A percentile compares a stretch with the other conserved stretches of the same genome.
Conservation (phyloP, 345 rosid species). For the Trapa incisa region DNA sequence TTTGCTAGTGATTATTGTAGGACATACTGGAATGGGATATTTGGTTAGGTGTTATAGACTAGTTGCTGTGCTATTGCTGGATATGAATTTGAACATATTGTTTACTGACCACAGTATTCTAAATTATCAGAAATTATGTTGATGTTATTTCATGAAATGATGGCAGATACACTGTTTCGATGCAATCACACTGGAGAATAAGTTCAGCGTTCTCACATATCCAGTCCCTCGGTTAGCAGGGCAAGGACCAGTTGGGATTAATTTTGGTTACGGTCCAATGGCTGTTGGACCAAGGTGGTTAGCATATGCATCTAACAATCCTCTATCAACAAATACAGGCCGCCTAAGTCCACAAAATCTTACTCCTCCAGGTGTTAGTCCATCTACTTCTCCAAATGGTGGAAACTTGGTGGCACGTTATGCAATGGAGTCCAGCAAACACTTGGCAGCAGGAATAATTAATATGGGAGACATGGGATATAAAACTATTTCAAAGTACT, state of each 20-base stretch:
- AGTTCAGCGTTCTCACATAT: slow-evolving; percentile 84
- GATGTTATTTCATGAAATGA: slow-evolving; percentile 3
- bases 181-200: slow-evolving; percentile 75
- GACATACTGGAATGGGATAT: not conserved
- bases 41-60: not conserved
- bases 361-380: slow-evolving; percentile 72
- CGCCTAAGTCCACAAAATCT: slow-evolving; percentile 77
- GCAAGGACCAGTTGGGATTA: slow-evolving; percentile 60
- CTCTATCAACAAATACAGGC: slow-evolving; percentile 50
- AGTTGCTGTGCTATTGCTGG: not conserved
- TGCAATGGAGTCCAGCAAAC: slow-evolving; percentile 95
- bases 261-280: slow-evolving; percentile 91
- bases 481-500: slow-evolving; percentile 77
- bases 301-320: slow-evolving; percentile 76
- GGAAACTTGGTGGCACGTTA: slow-evolving; percentile 82
- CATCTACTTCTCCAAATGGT: slow-evolving; percentile 70
- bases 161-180: slow-evolving; percentile 93
- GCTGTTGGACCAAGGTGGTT: slow-evolving; percentile 97
- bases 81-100: not conserved
- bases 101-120: not conserved
- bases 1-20: not conserved
- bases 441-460: slow-evolving; percentile 67
- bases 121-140: not conserved
- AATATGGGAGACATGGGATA: slow-evolving; percentile 90
- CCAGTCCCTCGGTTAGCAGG: slow-evolving; percentile 82